Base-by-base conservation (phyloP, 2,329 filamentous ascomycete genomes). In the Aspergillus ruber region DNA sequence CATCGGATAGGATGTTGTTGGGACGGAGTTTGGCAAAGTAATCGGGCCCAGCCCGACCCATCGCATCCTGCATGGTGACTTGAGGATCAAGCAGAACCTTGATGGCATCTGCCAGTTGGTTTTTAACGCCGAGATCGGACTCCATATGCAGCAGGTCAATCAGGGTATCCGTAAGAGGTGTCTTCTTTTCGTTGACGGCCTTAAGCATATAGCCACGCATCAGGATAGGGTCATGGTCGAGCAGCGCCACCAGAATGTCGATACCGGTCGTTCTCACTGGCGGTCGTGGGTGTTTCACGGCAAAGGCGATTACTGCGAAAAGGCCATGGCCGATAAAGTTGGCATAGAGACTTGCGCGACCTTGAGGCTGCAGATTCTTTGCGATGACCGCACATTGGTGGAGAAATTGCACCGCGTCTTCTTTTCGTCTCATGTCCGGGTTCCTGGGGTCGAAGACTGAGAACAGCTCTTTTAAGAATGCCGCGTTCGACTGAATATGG, bases 151-250 rank as follows among this genome's bases (percentile, higher is more conserved):
- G 79, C 38, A 98, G 77, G 58, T 96, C 91, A 49, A 97, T 95
- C 36, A 98, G 74, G 0, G 88, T 94, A 64, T 97, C 93, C 1
- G 90, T 96, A 46, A 98, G 71, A 4, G 89, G 88, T 2, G 84
- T 82, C 57, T 88, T 83, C 63, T 90, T 90, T 55, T 96, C 90
- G 55, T 86, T 85, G 52, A 96, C 85, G 56, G 95, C 89, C 52
- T 90, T 88, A 67, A 95, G 91, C 58, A 97, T 90, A 46, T 91
- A 94, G 56, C 86, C 84, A 43, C 93, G 86, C 64, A 98, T 91
- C 85, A 96, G 90, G 58, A 90, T 82, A 2, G 91, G 86, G 60
- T 98, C 93, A 63, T 97, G 90, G 60, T 98, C 93, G 58, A 98
- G 93, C 69, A 97, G 84, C 4, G 90, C 88, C 6, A 96, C 88